These are phyloP conservation scores for Pezicula rhizophila DNA, from an alignment of 2,329 filamentous ascomycete genomes.

Conservation along the genomic window DNA sequence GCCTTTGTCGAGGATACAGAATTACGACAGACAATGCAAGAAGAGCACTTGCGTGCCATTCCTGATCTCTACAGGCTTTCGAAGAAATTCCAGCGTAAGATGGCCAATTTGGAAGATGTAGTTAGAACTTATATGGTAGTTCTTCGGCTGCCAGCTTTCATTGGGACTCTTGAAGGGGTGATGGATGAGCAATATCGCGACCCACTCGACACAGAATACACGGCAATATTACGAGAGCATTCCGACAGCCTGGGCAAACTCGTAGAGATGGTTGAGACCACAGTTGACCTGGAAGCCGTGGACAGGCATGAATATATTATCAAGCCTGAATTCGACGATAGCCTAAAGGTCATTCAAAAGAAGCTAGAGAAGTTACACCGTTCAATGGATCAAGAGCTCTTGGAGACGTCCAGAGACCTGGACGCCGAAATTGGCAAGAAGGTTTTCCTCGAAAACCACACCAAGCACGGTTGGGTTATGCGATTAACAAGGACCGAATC, in stretches of 20 bases:
- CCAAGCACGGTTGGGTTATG: constrained; percentile 94
- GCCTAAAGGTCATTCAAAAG: constrained; percentile 78
- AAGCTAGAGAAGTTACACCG: constrained; percentile 79
- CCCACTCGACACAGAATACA: constrained; percentile 81
- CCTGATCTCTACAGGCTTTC: constrained; percentile 90
- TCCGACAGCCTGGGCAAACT: constrained; percentile 77
- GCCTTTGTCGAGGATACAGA: constrained; percentile 92
- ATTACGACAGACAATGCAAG: constrained; percentile 90
- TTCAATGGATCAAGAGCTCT: constrained; percentile 80
- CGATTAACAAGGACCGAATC: constrained; percentile 87
- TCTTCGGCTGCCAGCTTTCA: constrained; percentile 83
- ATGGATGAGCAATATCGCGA: constrained; percentile 94
- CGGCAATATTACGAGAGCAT: constrained; percentile 69
- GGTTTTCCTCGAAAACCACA: constrained; percentile 94
- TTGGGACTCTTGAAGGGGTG: constrained; percentile 81
- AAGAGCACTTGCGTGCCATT: constrained; percentile 87
- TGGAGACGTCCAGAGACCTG: constrained; percentile 70
- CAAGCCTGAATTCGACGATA: constrained; percentile 95
- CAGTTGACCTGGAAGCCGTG: constrained; percentile 88
- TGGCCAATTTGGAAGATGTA: constrained; percentile 90
- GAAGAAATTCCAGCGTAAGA: constrained; percentile 89
- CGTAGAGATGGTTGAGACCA: constrained; percentile 98
- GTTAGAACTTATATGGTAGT: constrained; percentile 92
- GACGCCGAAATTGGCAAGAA: constrained; percentile 96
- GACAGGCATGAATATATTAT: constrained; percentile 98